A percentile compares a stretch with the other conserved stretches of the same genome.
Evolutionary conservation across 352 stramenopile genomes (phyloP).

Genomic region (Phytophthora nicotianae): DNA sequence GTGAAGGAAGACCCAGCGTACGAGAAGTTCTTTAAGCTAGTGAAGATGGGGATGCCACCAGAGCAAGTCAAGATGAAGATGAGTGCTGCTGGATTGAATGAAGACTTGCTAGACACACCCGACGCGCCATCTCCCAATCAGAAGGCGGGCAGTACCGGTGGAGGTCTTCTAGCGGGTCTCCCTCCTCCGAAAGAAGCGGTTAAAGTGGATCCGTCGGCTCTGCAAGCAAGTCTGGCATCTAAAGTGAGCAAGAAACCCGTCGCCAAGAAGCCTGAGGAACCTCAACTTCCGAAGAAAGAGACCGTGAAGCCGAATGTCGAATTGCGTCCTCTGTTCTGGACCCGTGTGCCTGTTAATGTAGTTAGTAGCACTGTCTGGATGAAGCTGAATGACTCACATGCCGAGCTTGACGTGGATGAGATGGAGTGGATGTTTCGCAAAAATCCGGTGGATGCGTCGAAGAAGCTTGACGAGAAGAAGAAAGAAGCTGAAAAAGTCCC

Average conservation of each 20-base stretch:
- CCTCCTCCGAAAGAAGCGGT: slow-evolving; percentile 69
- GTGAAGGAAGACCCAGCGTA: slow-evolving; percentile 94
- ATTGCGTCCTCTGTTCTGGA: slow-evolving; percentile 90
- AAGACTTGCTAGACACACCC: slow-evolving; percentile 66
- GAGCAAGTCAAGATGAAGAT: slow-evolving; percentile 95
- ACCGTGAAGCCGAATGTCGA: slow-evolving; percentile 88
- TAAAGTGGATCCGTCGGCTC: slow-evolving; percentile 63
- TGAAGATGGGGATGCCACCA: slow-evolving; percentile 88
- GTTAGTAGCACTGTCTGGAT: slow-evolving; percentile 89
- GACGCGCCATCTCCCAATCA: slow-evolving; percentile 78
- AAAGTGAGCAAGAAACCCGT: slow-evolving; percentile 49
- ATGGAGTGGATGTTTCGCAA: slow-evolving; percentile 93
- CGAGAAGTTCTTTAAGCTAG: slow-evolving; percentile 96
- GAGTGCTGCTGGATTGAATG: slow-evolving; percentile 72
- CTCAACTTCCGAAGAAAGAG: slow-evolving; percentile 86
- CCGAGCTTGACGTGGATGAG: slow-evolving; percentile 72
- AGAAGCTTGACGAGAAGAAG: slow-evolving; percentile 85
- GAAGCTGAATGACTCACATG: slow-evolving; percentile 76
- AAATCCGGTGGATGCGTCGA: slow-evolving; percentile 64
- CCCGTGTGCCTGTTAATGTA: slow-evolving; percentile 83
- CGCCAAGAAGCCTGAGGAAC: slow-evolving; percentile 66
- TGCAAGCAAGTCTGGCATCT: slow-evolving; percentile 63
- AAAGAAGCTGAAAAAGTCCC: slow-evolving; percentile 57
- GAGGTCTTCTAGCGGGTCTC: slow-evolving; percentile 53
- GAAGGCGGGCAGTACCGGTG: slow-evolving; percentile 33